Percentiles rank a stretch among this genome's conserved stretches.
phyloP scores from a whole-genome alignment of 2,329 filamentous ascomycete species.

The Lachnellula cervina region DNA sequence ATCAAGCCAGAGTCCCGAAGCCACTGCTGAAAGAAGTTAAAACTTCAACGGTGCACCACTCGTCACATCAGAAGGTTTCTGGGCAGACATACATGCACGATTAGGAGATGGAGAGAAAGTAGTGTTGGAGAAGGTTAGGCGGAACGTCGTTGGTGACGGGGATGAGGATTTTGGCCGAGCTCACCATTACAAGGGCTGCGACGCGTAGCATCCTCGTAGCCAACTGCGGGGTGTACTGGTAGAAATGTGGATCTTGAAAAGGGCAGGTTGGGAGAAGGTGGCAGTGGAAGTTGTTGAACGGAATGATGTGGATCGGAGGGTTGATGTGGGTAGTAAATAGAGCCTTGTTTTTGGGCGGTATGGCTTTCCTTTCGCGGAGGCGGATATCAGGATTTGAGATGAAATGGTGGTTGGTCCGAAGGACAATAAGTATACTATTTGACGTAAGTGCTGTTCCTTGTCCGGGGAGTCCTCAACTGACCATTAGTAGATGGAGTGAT shows the following conservation, averaged over 20 bases:
- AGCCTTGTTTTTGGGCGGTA: conserved; percentile 69
- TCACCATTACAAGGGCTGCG: conserved; percentile 38
- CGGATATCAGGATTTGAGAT: conserved; percentile 41
- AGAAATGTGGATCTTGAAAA: conserved; percentile 67
- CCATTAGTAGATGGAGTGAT: conserved; percentile 5
- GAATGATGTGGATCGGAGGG: conserved; percentile 62
- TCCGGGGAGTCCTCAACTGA: neutral
- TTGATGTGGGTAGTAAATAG: conserved; percentile 61
- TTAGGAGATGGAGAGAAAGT: conserved; percentile 46
- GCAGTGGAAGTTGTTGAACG: conserved; percentile 59
- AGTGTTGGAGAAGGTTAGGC: conserved; percentile 64
- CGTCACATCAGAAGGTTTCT: conserved; percentile 63
- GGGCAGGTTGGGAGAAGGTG: conserved; percentile 52
- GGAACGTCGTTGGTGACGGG: conserved; percentile 57
- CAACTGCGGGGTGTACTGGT: conserved; percentile 65
- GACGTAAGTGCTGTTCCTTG: conserved; percentile 37
- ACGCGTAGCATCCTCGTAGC: conserved; percentile 52
- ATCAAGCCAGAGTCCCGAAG: neutral
- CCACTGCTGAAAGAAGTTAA: conserved; percentile 2
- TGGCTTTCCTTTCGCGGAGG: conserved; percentile 47
- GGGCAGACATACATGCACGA: conserved; percentile 56
- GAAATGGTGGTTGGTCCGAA: conserved; percentile 39
- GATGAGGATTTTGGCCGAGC: conserved; percentile 66
- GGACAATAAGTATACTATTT: conserved; percentile 38
- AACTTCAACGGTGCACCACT: conserved; percentile 69